phyloP scores from a whole-genome alignment of 192 early-diverging fungal species.

The Coemansia sp. region DNA sequence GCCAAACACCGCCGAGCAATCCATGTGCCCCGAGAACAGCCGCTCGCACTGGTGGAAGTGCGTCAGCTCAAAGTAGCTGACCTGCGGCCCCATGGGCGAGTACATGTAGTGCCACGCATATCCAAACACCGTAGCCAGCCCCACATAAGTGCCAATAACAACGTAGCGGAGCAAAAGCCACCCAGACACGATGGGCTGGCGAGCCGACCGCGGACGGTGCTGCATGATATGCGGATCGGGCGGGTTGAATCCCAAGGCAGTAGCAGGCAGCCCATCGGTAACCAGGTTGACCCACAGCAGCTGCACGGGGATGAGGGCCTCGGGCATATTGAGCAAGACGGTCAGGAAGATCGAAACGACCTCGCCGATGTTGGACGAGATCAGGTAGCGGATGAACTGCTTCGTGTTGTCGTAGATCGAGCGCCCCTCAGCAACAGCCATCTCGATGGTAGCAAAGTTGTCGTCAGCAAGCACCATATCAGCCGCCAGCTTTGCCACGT shows the following conservation, averaged over 20 bases:
- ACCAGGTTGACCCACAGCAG: constrained; percentile 99
- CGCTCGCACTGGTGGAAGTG: constrained; percentile 89
- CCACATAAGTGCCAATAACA: constrained; percentile 90
- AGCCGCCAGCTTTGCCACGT: constrained; percentile 96
- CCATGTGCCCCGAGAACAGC: constrained; percentile 82
- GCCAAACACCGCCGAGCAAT: constrained; percentile 82
- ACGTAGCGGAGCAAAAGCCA: constrained; percentile 98
- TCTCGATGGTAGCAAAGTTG: constrained; percentile 98
- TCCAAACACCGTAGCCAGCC: constrained; percentile 89
- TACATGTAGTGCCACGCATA: constrained; percentile 99
- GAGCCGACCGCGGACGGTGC: constrained; percentile 75
- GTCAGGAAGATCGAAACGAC: constrained; percentile 97
- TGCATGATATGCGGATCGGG: constrained; percentile 97
- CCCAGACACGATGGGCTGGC: constrained; percentile 85
- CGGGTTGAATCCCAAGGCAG: constrained; percentile 97
- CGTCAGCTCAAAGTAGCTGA: constrained; percentile 86
- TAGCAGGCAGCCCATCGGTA: constrained; percentile 95
- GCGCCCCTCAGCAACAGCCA: constrained; percentile 96
- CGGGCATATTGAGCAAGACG: constrained; percentile 93
- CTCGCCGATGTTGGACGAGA: constrained; percentile 98
- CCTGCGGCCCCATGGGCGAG: constrained; percentile 82
- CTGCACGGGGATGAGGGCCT: constrained; percentile 97
- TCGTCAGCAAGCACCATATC: constrained; percentile 99
- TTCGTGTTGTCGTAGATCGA: constrained; percentile 99
- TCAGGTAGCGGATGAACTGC: constrained; percentile 98